A percentile compares a stretch with the other conserved stretches of the same genome.
phyloP scores from a whole-genome alignment of 768 basidiomycete genomes.

The Termitomyces sp. region DNA sequence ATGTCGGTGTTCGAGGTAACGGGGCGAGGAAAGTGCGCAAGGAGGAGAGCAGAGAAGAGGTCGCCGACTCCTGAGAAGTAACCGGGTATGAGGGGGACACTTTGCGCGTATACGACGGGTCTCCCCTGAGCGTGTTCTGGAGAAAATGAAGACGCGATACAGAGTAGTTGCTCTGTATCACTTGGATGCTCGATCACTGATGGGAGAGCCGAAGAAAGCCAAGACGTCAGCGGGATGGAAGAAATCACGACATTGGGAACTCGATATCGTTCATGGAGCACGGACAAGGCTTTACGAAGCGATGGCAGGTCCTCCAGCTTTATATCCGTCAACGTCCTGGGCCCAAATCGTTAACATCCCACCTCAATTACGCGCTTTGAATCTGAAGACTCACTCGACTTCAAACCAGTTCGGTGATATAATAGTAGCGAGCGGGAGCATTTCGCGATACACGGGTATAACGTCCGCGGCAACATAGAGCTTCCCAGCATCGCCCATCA shows the following conservation, averaged over 20 bases:
- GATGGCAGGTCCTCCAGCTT: conserved; percentile 63
- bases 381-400: conserved; percentile 64
- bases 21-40: conserved; percentile 55
- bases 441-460: conserved; percentile 76
- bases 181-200: conserved; percentile 33
- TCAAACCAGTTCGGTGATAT: conserved; percentile 99
- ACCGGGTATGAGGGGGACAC: conserved; percentile 75
- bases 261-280: conserved; percentile 69
- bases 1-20: neutral
- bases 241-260: conserved; percentile 91
- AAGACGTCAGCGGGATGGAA: conserved; percentile 69
- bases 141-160: conserved; percentile 63
- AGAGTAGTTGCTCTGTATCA: conserved; percentile 58
- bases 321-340: conserved; percentile 71
- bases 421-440: conserved; percentile 81
- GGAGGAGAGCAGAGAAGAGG: conserved; percentile 88
- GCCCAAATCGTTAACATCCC: neutral
- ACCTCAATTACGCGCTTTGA: neutral
- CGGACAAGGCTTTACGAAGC: conserved; percentile 60
- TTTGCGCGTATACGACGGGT: conserved; percentile 55
- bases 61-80: conserved; percentile 98
- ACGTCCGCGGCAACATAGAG: conserved; percentile 88
- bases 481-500: conserved; percentile 87
- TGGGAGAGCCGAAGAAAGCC: conserved; percentile 56
- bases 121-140: conserved; percentile 11